Base-by-base conservation (phyloP, 495 filamentous ascomycete genomes). In the Tuber umbilicatum region DNA sequence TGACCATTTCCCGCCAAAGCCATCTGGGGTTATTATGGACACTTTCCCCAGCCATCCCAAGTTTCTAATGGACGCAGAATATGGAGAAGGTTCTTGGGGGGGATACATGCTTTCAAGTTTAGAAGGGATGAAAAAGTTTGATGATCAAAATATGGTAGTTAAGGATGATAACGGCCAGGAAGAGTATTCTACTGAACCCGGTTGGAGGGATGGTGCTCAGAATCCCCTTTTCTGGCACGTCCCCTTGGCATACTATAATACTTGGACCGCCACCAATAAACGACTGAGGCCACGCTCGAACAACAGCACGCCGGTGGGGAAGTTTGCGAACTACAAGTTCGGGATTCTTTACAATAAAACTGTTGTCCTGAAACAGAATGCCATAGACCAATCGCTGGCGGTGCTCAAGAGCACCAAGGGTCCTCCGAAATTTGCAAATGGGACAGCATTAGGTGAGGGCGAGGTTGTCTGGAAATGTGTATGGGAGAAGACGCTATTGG, bases 391-490 rank as follows among this genome's bases (percentile, higher is more conserved):
- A 35, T 74, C 79, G 41, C 55, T 76, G n/a, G 69, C 68, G 2
- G 50, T 60, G 50, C 50, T 31, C 12, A 60, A 60, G 50, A 38
- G 41, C 17, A n/a, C 17, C n/a, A 43, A 42, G 17, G 71, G 69
- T 42, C 16, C 47, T 2, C 41, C 71, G 7, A 43, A 31, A 60
- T 70, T 70, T 27, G 79, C 79, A 0, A 76, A 81, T 69, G 79
- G 79, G 9, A 70, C 79, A 14, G 68, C 64, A 43, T 64, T 80
- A 7, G 38, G 41, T 9, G 64, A 75, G 19, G 74, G 72, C 7
- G 80, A 81, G 39, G 76, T 82, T 37, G 76, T 81, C 4, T 81
- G 80, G 80, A 81, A 74, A 67, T 81, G 80, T 64, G 43, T 74
- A 43, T 81, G 80, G 80, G 80, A 81, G 40, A 81, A 81, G 69